These are phyloP conservation scores for Syncephalastrum contaminatum DNA, from an alignment of 371 early-diverging fungal species.

Conservation along the genomic window DNA sequence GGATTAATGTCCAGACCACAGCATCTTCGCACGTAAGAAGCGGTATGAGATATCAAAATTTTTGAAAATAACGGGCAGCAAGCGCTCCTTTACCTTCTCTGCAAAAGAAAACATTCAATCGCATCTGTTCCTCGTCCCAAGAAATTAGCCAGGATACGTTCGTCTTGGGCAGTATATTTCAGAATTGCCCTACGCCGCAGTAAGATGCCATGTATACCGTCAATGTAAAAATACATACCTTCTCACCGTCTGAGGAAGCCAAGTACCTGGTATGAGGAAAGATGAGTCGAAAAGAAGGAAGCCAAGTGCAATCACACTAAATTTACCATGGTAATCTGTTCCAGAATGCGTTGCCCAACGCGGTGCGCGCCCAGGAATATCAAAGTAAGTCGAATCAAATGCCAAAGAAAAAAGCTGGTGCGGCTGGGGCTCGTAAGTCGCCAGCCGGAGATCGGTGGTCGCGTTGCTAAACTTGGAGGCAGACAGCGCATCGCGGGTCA, in stretches of 20 bases:
- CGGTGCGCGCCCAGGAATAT: conserved; percentile 89
- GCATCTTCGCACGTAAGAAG: conserved; percentile 43
- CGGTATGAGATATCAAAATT: too few relatives aligned
- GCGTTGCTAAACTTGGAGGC: conserved; percentile 52
- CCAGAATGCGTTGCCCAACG: conserved; percentile 92
- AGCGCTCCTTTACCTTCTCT: conserved; percentile 56
- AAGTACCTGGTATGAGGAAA: conserved; percentile 59
- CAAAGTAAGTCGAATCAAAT: conserved; percentile 82
- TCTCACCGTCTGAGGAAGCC: conserved; percentile 91
- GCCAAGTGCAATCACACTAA: not conserved
- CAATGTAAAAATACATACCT: conserved; percentile 36
- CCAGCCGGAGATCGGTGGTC: conserved; percentile 32
- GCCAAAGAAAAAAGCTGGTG: conserved; percentile 77
- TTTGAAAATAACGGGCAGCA: too few relatives aligned
- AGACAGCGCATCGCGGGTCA: conserved; percentile 67
- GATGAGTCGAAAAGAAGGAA: not conserved
- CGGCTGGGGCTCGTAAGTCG: conserved; percentile 76
- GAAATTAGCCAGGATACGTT: conserved; percentile 86
- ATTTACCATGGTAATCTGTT: conserved; percentile 81
- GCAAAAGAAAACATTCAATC: conserved; percentile 84
- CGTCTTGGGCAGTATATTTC: conserved; percentile 73
- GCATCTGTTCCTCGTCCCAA: conserved; percentile 90
- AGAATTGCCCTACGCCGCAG: conserved; percentile 59
- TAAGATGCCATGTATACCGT: not conserved
- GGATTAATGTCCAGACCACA: conserved; percentile 91